A percentile compares a stretch with the other conserved stretches of the same genome.
phyloP scores from a whole-genome alignment of 805 yeast genomes.

The Candida hispaniensis region DNA sequence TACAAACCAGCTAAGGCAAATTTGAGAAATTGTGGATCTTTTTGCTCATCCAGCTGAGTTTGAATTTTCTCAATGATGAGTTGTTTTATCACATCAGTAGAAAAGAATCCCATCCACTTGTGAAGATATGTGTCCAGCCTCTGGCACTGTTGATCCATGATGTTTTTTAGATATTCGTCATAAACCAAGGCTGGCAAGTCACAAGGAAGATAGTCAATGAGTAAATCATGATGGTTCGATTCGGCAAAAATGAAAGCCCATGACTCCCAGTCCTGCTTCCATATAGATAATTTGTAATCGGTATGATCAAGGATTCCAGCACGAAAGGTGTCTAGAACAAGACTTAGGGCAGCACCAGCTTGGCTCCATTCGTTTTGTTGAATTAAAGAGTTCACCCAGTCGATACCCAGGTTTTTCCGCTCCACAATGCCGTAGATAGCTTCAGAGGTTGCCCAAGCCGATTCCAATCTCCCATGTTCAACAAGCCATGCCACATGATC shows the following conservation, averaged over 20 bases:
- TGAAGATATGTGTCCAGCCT: conserved; percentile 37
- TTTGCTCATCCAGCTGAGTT: conserved; percentile 19
- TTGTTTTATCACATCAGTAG: conserved; percentile 35
- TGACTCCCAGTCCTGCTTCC: conserved; percentile 46
- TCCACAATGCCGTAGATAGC: conserved; percentile 41
- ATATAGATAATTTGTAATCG: conserved; percentile 3
- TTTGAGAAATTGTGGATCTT: conserved; percentile 20
- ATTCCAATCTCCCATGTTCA: conserved; percentile 41
- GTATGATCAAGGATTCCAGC: conserved; percentile 3
- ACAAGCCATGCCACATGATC: conserved; percentile 71
- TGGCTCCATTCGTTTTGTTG: conserved; percentile 41
- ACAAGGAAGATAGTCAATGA: conserved; percentile 50
- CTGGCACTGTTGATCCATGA: conserved; percentile 28
- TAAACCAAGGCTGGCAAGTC: conserved; percentile 33
- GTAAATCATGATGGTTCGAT: conserved; percentile 34
- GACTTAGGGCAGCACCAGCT: conserved; percentile 42
- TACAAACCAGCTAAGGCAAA: conserved; percentile 36
- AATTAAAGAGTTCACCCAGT: conserved; percentile 34
- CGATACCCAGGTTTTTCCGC: conserved; percentile 50
- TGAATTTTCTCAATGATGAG: conserved; percentile 40
- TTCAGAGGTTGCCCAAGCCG: conserved; percentile 73
- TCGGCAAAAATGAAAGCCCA: conserved; percentile 48
- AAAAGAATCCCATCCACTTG: conserved; percentile 53
- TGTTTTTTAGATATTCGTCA: conserved; percentile 40
- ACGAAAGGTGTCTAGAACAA: conserved; percentile 29